Conservation (phyloP, 2,329 filamentous ascomycete genomes). For the Plenodomus biglobosus region DNA sequence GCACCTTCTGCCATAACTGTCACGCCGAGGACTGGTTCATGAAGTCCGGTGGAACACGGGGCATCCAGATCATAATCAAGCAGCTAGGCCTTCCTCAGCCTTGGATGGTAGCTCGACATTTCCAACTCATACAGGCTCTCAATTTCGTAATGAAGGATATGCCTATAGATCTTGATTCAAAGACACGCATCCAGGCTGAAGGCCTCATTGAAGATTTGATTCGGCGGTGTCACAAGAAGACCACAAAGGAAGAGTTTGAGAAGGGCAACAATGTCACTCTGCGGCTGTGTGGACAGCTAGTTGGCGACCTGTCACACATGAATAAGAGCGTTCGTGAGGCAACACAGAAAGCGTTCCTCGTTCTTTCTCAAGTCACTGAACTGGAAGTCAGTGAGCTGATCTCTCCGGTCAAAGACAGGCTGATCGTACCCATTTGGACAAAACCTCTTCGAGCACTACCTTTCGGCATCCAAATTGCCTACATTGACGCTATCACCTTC, state of each 20-base stretch:
- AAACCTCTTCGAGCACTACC: conserved; percentile 92
- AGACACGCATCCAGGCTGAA: conserved; percentile 80
- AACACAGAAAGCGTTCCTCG: conserved; percentile 75
- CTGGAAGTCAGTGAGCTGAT: conserved; percentile 86
- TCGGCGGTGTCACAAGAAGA: conserved; percentile 73
- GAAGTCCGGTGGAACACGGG: conserved; percentile 87
- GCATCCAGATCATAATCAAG: conserved; percentile 84
- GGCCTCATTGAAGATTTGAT: conserved; percentile 79
- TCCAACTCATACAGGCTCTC: conserved; percentile 86
- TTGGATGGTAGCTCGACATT: conserved; percentile 81
- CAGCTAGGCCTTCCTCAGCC: conserved; percentile 79
- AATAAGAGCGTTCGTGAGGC: conserved; percentile 92
- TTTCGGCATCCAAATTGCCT: conserved; percentile 94
- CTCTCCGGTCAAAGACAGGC: conserved; percentile 82
- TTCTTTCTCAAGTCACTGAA: conserved; percentile 75
- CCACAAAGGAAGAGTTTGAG: conserved; percentile 76
- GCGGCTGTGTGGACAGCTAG: conserved; percentile 80
- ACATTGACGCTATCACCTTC: conserved; percentile 96
- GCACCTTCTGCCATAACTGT: conserved; percentile 88
- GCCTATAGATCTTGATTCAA: conserved; percentile 88
- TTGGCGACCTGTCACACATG: conserved; percentile 89
- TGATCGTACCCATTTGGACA: conserved; percentile 89
- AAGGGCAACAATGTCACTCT: conserved; percentile 67
- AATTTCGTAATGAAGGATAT: conserved; percentile 99
- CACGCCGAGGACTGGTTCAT: conserved; percentile 99